phyloP scores from a whole-genome alignment of 495 filamentous ascomycete species.

The Penicillium alfredii region DNA sequence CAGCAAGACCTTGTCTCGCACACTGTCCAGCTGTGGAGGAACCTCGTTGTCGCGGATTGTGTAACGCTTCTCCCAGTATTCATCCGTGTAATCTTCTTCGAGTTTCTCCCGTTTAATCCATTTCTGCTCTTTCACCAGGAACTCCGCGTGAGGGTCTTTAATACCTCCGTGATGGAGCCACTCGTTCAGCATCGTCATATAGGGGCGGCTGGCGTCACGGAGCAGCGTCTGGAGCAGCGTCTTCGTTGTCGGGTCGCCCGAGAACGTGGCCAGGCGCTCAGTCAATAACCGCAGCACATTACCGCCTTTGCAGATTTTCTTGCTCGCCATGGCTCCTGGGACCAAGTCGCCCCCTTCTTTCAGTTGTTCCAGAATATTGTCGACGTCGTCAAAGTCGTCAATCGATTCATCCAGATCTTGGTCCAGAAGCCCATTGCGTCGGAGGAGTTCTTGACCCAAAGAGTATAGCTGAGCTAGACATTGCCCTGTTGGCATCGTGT shows the following conservation, averaged over 20 bases:
- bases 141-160: conserved; percentile 89
- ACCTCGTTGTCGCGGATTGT: conserved; percentile 87
- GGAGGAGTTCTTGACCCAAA: conserved; percentile 78
- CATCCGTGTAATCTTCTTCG: conserved; percentile 95
- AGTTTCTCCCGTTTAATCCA: conserved; percentile 86
- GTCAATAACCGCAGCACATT: conserved; percentile 81
- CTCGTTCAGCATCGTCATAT: conserved; percentile 97
- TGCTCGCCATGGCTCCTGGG: conserved; percentile 71
- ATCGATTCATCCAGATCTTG: conserved; percentile 79
- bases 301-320: conserved; percentile 92
- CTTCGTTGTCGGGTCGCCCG: conserved; percentile 84
- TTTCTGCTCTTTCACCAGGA: conserved; percentile 91
- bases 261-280: conserved; percentile 76
- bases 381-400: conserved; percentile 75
- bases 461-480: conserved; percentile 85
- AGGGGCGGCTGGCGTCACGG: conserved; percentile 83
- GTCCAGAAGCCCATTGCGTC: conserved; percentile 79
- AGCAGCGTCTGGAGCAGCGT: conserved; percentile 72
- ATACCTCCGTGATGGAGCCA: conserved; percentile 97
- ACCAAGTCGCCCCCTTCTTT: conserved; percentile 71
- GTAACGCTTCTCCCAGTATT: conserved; percentile 98
- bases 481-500: conserved; percentile 81
- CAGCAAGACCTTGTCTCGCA: conserved; percentile 89
- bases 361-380: conserved; percentile 80
- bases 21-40: conserved; percentile 84